These are phyloP conservation scores for Colletotrichum caudatum DNA, from an alignment of 2,329 filamentous ascomycete genomes.

Conservation along the genomic window DNA sequence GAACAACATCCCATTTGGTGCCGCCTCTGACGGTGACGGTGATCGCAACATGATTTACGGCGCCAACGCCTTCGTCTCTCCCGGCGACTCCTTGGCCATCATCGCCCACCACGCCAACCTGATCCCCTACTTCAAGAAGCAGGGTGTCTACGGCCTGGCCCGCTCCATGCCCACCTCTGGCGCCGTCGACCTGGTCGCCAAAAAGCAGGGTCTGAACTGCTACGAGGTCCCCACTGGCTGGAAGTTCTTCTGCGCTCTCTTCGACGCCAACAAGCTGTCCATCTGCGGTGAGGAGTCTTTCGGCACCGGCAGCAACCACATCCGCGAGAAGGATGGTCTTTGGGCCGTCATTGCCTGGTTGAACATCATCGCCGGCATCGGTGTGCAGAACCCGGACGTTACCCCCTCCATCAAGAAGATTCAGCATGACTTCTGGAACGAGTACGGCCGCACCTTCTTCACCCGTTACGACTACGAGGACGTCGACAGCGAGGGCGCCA, in stretches of 20 bases:
- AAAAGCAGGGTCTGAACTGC: constrained; percentile 89
- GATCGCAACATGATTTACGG: constrained; percentile 99
- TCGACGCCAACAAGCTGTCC: constrained; percentile 94
- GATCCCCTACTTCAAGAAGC: constrained; percentile 98
- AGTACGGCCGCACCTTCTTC: constrained; percentile 98
- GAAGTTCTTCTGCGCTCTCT: constrained; percentile 99
- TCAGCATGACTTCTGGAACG: constrained; percentile 96
- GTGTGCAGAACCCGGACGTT: constrained; percentile 81
- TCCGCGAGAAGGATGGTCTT: constrained; percentile 97
- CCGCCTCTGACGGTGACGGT: constrained; percentile 95
- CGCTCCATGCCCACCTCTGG: constrained; percentile 98
- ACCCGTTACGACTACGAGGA: constrained; percentile 99
- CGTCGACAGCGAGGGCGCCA: constrained; percentile 89
- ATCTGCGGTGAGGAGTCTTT: constrained; percentile 99
- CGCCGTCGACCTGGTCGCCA: constrained; percentile 94
- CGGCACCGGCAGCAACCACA: constrained; percentile 97
- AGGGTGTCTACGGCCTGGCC: constrained; percentile 94
- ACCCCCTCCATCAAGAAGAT: constrained; percentile 95
- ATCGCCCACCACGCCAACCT: constrained; percentile 97
- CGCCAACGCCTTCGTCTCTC: constrained; percentile 94
- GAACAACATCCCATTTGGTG: constrained; percentile 92
- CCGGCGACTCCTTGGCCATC: constrained; percentile 96
- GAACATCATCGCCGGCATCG: constrained; percentile 96
- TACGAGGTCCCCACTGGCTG: constrained; percentile 99
- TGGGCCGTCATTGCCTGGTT: constrained; percentile 98